Evolutionary conservation across 805 yeast genomes (phyloP).

Genomic region (Wickerhamomyces xylosicus): DNA sequence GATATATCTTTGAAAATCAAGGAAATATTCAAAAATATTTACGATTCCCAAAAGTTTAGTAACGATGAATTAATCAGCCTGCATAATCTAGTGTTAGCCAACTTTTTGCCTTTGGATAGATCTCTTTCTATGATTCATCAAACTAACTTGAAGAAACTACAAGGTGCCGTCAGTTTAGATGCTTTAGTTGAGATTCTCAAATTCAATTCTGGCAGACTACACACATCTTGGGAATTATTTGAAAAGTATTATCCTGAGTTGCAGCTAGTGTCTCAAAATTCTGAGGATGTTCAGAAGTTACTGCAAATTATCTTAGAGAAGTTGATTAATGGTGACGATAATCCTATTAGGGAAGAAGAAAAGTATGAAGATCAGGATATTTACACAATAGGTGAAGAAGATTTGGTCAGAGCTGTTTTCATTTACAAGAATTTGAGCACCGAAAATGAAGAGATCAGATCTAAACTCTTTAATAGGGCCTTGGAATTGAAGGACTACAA

Average conservation of each 20-base stretch:
- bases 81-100: slow-evolving; percentile 13
- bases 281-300: slow-evolving; percentile 15
- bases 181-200: slow-evolving; percentile 25
- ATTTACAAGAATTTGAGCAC: slow-evolving; percentile 14
- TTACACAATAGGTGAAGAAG: slow-evolving; percentile 12
- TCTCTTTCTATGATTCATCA: slow-evolving; percentile 22
- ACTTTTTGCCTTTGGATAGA: slow-evolving; percentile 20
- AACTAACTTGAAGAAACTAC: slow-evolving; percentile 16
- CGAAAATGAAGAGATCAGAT: slow-evolving; percentile 6
- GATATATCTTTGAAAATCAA: too few relatives aligned
- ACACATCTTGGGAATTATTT: slow-evolving; percentile 37
- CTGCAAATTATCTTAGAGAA: slow-evolving; percentile 24
- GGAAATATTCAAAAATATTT: too few relatives aligned
- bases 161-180: slow-evolving; percentile 12
- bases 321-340: slow-evolving; percentile 27
- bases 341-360: neutral
- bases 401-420: slow-evolving; percentile 17
- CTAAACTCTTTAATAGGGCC: slow-evolving; percentile 8
- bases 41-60: too few relatives aligned
- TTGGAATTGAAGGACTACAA: slow-evolving; percentile 3
- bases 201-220: slow-evolving; percentile 44
- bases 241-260: slow-evolving; percentile 17
- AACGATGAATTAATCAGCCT: slow-evolving; percentile 4
- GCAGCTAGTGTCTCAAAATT: slow-evolving; percentile 1
- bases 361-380: slow-evolving; percentile 23